Conservation (phyloP, 2,329 filamentous ascomycete genomes). For the Xylariaceae sp. region DNA sequence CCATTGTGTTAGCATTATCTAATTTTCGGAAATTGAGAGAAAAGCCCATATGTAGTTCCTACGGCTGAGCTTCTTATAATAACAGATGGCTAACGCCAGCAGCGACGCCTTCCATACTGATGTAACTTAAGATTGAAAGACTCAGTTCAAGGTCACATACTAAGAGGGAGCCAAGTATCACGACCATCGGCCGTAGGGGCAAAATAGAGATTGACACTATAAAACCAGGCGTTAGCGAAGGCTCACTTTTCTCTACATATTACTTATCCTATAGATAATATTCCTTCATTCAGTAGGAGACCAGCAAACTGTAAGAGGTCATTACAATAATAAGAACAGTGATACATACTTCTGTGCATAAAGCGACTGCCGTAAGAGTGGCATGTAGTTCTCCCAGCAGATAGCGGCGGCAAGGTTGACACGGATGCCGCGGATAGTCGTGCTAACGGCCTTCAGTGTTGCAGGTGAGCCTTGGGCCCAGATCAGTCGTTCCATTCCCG, state of each 20-base stretch:
- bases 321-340: background rate
- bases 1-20: no score
- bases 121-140: no score
- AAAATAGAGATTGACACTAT: slow-evolving; percentile 79
- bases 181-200: slow-evolving; percentile 87
- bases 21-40: background rate
- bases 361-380: slow-evolving; percentile 78
- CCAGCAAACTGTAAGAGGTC: no score
- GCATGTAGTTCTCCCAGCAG: slow-evolving; percentile 98
- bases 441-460: slow-evolving; percentile 79
- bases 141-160: slow-evolving; percentile 13
- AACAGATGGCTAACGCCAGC: no score
- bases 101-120: no score
- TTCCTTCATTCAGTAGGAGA: no score
- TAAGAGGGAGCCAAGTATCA: slow-evolving; percentile 72
- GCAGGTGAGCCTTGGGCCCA: slow-evolving; percentile 87
- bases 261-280: no score
- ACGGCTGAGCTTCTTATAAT: no score
- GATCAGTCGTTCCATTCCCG: slow-evolving; percentile 72
- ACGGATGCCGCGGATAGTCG: slow-evolving; percentile 77
- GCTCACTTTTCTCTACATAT: background rate
- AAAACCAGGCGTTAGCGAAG: background rate
- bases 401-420: slow-evolving; percentile 86
- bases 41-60: no score
- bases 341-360: slow-evolving; percentile 74